phyloP scores from a whole-genome alignment of 306 rosid species.

The Vicia sativa region DNA sequence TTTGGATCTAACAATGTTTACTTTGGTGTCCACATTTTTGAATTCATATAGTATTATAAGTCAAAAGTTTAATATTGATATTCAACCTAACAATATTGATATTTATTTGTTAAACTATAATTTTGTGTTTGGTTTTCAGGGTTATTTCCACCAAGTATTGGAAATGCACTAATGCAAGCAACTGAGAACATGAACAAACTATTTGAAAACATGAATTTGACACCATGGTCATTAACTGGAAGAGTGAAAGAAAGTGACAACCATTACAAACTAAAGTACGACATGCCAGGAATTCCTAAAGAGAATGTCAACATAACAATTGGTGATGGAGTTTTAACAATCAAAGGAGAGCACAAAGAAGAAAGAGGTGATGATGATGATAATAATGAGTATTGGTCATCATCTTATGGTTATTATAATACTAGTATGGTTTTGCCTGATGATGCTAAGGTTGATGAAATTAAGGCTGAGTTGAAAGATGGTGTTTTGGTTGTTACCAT shows the following conservation, averaged over 20 bases:
- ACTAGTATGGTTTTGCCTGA: slow-evolving; percentile 64
- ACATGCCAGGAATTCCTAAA: slow-evolving; percentile 70
- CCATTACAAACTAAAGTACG: slow-evolving; percentile 58
- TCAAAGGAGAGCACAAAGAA: slow-evolving; percentile 76
- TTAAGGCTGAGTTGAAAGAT: slow-evolving; percentile 77
- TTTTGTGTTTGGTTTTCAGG: slow-evolving; percentile 35
- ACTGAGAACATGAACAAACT: slow-evolving; percentile 64
- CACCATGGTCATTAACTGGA: slow-evolving; percentile 68
- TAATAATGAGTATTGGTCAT: slow-evolving; percentile 51
- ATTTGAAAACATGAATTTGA: slow-evolving; percentile 59
- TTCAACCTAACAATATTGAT: too few relatives aligned
- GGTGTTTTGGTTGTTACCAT: slow-evolving; percentile 64
- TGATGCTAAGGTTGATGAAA: slow-evolving; percentile 72
- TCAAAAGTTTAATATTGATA: too few relatives aligned
- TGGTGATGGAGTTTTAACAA: slow-evolving; percentile 63
- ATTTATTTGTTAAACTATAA: too few relatives aligned
- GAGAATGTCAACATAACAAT: slow-evolving; percentile 72
- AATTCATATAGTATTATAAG: too few relatives aligned
- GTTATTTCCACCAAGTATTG: slow-evolving; percentile 66
- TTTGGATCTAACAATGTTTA: too few relatives aligned
- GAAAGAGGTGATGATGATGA: too few relatives aligned
- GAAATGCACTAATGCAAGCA: slow-evolving; percentile 75
- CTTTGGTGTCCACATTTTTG: too few relatives aligned
- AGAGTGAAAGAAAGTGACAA: slow-evolving; percentile 61
- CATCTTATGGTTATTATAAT: slow-evolving; percentile 60